These are phyloP conservation scores for Aphanomyces invadans DNA, from an alignment of 352 stramenopile genomes.

Conservation along the genomic window DNA sequence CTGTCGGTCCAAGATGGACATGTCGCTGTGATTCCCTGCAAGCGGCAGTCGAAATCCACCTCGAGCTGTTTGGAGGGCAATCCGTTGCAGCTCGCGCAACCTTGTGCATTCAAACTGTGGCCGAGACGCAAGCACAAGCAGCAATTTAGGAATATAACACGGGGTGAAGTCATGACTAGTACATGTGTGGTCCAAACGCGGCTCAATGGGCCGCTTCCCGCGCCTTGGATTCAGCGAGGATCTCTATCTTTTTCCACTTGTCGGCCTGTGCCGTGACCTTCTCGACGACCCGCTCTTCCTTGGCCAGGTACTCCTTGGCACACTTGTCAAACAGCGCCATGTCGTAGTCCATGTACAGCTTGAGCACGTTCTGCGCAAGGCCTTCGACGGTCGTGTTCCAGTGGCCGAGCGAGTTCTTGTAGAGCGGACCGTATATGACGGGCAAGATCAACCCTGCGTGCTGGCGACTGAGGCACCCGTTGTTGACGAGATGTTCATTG, in stretches of 20 bases:
- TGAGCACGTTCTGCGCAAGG: slow-evolving; percentile 86
- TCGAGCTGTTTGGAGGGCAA: too few species aligned
- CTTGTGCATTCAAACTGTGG: too few species aligned
- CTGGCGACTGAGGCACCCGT: slow-evolving; percentile 89
- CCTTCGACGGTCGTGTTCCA: slow-evolving; percentile 97
- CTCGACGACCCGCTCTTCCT: slow-evolving; percentile 59
- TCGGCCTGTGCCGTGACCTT: slow-evolving; percentile 75
- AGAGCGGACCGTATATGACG: slow-evolving; percentile 90
- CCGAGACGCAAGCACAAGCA: too few species aligned
- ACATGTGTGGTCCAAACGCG: background rate
- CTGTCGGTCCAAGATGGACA: too few species aligned
- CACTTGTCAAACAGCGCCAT: slow-evolving; percentile 90
- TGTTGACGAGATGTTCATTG: slow-evolving; percentile 96
- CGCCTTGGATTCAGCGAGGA: slow-evolving; percentile 70
- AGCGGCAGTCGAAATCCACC: too few species aligned
- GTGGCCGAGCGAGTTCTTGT: slow-evolving; percentile 85
- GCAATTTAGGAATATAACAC: slow-evolving; percentile 7
- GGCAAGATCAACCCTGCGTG: slow-evolving; percentile 91
- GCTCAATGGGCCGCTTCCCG: background rate
- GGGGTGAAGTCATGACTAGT: background rate
- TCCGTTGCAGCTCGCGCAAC: too few species aligned
- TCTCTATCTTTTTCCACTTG: slow-evolving; percentile 92
- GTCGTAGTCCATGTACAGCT: slow-evolving; percentile 92
- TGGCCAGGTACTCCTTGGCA: slow-evolving; percentile 75
- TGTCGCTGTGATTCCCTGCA: too few species aligned